phyloP scores from a whole-genome alignment of 2,329 filamentous ascomycete genomes.

The Exophiala viscosa region DNA sequence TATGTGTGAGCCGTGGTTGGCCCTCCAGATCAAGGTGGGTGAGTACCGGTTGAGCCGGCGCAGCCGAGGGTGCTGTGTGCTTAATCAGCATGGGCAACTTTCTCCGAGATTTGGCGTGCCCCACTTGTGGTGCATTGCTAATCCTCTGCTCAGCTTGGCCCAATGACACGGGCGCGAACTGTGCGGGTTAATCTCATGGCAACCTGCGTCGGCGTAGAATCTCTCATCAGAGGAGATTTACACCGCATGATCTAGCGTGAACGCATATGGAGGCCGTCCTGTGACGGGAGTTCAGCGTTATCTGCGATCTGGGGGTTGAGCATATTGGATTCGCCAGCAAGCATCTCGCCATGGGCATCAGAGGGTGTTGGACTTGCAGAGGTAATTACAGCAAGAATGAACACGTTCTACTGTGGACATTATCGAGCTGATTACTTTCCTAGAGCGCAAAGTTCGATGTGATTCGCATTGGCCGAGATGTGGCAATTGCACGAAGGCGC shows the following conservation, averaged over 20 bases:
- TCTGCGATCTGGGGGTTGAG: slow-evolving; percentile 10
- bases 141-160: slow-evolving; percentile 7
- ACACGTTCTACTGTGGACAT: not conserved
- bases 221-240: slow-evolving; percentile 1
- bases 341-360: slow-evolving; percentile 16
- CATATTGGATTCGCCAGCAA: not conserved
- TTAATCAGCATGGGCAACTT: slow-evolving; percentile 19
- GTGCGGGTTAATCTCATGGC: not conserved
- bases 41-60: no score
- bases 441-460: slow-evolving; percentile 24
- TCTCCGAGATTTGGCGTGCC: slow-evolving; percentile 12
- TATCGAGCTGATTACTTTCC: slow-evolving; percentile 7
- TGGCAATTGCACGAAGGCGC: slow-evolving; percentile 22
- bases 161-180: not conserved
- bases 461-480: slow-evolving; percentile 20
- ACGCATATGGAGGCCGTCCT: slow-evolving; percentile 1
- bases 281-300: slow-evolving; percentile 4
- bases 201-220: slow-evolving; percentile 3
- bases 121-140: slow-evolving; percentile 2
- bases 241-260: not conserved
- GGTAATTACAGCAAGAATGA: slow-evolving; percentile 9
- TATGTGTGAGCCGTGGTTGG: no score
- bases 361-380: slow-evolving; percentile 21
- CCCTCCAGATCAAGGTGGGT: no score
- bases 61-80: not conserved